Percentiles rank a stretch among this genome's conserved stretches.
Conservation (phyloP, 2,329 filamentous ascomycete genomes). For the Parastagonospora avenae region DNA sequence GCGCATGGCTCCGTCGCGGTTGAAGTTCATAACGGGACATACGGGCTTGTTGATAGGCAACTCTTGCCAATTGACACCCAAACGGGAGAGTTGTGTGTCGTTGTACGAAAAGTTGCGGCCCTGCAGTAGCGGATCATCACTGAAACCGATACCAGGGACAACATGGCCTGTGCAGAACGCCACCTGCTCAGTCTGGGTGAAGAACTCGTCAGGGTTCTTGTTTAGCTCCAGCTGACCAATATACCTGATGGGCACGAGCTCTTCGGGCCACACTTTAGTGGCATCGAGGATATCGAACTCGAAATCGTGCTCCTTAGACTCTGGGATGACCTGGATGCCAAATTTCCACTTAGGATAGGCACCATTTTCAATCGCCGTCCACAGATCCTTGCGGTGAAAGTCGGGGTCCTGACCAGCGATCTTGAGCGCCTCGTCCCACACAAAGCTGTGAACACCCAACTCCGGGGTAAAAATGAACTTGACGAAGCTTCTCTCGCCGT, state of each 20-base stretch:
- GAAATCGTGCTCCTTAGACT: conserved; percentile 74
- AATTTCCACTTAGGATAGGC: conserved; percentile 79
- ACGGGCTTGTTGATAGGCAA: conserved; percentile 77
- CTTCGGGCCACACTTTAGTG: conserved; percentile 86
- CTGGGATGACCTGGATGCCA: conserved; percentile 77
- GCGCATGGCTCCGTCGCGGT: conserved; percentile 74
- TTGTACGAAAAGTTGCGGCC: conserved; percentile 73
- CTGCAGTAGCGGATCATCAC: conserved; percentile 75
- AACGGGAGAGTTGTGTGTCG: conserved; percentile 71
- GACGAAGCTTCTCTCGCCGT: conserved; percentile 73
- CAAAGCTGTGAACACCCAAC: conserved; percentile 75
- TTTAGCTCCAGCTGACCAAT: conserved; percentile 82
- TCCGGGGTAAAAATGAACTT: conserved; percentile 80
- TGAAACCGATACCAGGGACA: conserved; percentile 78
- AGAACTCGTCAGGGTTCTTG: conserved; percentile 79
- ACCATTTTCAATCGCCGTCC: conserved; percentile 73
- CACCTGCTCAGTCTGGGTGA: conserved; percentile 80
- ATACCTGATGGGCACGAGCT: conserved; percentile 73
- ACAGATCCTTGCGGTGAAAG: conserved; percentile 79
- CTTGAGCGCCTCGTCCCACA: conserved; percentile 82
- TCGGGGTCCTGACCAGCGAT: conserved; percentile 69
- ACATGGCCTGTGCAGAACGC: conserved; percentile 83
- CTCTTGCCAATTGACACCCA: conserved; percentile 77
- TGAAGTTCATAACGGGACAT: conserved; percentile 75
- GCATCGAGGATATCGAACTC: conserved; percentile 86